Base-by-base conservation (phyloP, 441 rosid genomes). In the Brassica hybrid region DNA sequence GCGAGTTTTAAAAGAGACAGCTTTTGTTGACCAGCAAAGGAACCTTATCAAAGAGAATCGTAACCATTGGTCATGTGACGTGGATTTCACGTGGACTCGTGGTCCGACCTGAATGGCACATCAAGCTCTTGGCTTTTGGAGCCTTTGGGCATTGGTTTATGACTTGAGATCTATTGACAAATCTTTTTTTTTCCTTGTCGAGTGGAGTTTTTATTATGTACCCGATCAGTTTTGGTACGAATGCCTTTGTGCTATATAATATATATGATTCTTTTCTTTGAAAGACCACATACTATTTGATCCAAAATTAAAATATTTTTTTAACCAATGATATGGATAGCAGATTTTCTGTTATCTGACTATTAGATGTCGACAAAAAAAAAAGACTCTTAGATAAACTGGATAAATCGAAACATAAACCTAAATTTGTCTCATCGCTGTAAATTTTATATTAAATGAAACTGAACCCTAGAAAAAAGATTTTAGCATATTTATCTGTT, bases 11-110 rank as follows among this genome's bases (percentile, higher is more conserved):
- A n/a, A 50, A 43, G 13, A 56, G 75, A 41, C 66, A 38, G 71
- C 48, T 64, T 76, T 64, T 54, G 66, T 76, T 70, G 75, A 76
- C 80, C 65, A 69, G 56, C 69, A 25, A 69, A 56, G 54, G 54
- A 68, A 19, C 54, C 62, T 7, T 59, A 59, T 45, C n/a, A 25
- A 74, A 54, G 41, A 32, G 61, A 66, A 61, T 68, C 74, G 69
- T 45, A 69, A 61, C 62, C 69, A 50, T 61, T 69, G 74, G 67
- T 21, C 13, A 67, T 17, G 11, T 2, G 59, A 67, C 71, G 71
- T 75, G 68, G 52, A 5, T n/a, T 61, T 70, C 74, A 68, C 79
- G 79, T 69, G 38, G 54, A 25, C 62, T 41, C 58, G 3, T 66
- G 16, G 69, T 67, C 72, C 72, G 59, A 67, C 72, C 66, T 75